phyloP scores from a whole-genome alignment of 306 rosid species.

The Luffa acutangula region DNA sequence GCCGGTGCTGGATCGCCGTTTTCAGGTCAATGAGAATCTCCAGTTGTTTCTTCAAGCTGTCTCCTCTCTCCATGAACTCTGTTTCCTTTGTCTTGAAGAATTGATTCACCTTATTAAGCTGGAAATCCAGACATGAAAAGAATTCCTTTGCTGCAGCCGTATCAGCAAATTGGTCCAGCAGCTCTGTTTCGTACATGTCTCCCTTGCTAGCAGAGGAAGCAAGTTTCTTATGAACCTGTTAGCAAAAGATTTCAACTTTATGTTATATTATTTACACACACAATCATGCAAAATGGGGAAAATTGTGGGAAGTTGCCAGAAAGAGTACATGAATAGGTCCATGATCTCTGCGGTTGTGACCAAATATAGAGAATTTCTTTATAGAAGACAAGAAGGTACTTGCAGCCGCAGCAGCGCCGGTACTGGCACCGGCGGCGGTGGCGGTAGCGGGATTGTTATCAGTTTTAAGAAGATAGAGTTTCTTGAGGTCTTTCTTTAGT shows the following conservation, averaged over 20 bases:
- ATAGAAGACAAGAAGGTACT: constrained; percentile 42
- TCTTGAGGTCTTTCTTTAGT: constrained; percentile 79
- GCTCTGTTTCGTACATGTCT: constrained; percentile 84
- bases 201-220: constrained; percentile 66
- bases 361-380: constrained; percentile 44
- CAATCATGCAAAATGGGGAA: not conserved
- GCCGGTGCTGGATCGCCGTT: constrained; percentile 41
- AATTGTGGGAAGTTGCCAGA: not conserved
- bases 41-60: constrained; percentile 69
- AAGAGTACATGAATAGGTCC: constrained; percentile 72
- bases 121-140: constrained; percentile 68
- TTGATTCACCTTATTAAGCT: constrained; percentile 80
- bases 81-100: constrained; percentile 67
- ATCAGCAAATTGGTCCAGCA: constrained; percentile 74
- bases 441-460: constrained; percentile 1
- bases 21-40: constrained; percentile 64
- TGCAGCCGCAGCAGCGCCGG: constrained; percentile 16
- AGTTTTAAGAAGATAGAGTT: constrained; percentile 37
- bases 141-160: constrained; percentile 74
- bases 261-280: not conserved
- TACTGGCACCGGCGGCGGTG: constrained; percentile 15
- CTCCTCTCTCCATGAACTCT: constrained; percentile 87
- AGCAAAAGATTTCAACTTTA: not conserved
- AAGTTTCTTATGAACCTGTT: constrained; percentile 78
- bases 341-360: constrained; percentile 60